Evolutionary conservation across 2,329 filamentous ascomycete species (phyloP), one percentile per base, ranked within the genome.

Genomic region (Zarea fungicola): DNA sequence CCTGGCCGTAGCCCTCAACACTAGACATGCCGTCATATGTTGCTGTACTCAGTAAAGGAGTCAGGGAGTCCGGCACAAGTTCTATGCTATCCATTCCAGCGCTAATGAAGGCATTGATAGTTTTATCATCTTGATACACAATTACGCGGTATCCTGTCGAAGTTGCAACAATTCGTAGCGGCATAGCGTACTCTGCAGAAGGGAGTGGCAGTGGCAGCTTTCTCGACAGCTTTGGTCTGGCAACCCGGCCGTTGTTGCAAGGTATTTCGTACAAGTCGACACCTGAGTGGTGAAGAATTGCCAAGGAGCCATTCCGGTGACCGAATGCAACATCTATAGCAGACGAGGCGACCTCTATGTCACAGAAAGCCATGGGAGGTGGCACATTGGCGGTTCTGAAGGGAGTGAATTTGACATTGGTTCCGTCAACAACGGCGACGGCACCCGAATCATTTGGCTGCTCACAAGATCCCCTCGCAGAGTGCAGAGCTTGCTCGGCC

Each of bases 341-440:
- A 46, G 84, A 83, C 0, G 76, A 76, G 13, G 78, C 71, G 23
- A 86, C 67, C 11, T 71, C 59, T 16, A 96, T 59, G 50, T 95
- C 87, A 56, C 86, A 86, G 54, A 92, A 76, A 14, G 89, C 83
- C 90, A 97, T 96, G 1, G 93, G 93, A 23, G 93, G 93, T 21
- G 93, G 93, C 3, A 96, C 77, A 59, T 93, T 95, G 11, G 89
- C 87, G 42, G 84, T 77, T 54, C 87, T 78, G 55, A 99, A 77
- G 1, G 93, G 89, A 0, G 93, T 97, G 39, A 97, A 66, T 62
- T 95, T 95, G 51, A 97, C 67, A 3, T 63, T 80, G 41, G 70
- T 78, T 14, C 93, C 93, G 65, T 97, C 93, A 35, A 96, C 82
- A 5, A 95, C 90, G 9, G 84, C 87, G 34, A 95, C 83, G 14